Evolutionary conservation across 305 asterid genomes (phyloP), one percentile per base, ranked within the genome.

Genomic region (Fraxinus latifolia): DNA sequence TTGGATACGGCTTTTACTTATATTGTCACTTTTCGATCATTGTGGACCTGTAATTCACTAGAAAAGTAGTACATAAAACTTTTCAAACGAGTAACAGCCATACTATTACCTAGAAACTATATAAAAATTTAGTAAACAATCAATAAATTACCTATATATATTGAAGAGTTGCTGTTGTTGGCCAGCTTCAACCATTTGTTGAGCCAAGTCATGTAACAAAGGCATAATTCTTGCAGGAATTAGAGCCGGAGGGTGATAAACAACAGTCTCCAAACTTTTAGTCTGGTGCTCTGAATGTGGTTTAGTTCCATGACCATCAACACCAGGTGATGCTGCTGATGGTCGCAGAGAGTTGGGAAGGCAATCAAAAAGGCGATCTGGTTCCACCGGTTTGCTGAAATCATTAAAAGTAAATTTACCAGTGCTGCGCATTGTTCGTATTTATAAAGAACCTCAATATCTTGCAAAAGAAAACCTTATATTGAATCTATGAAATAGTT

Each of bases 351-450:
- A 88, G 83, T 85, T 90, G 50, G 99, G 99, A 7, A 94, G 93
- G 90, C 97, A 90, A 83, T 94, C 99, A 42, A 92, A 90, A 76
- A 96, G 93, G 74, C 91, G 92, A 88, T 96, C 99, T 77, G 98
- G 95, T 88, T 96, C 99, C 27, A 96, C 88, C 65, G 98, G 97
- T 85, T 94, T 96, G 92, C 99, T 96, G 96, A 82, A 83, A 83
- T 84, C 23, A 44, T 21, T n/a, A 60, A 73, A 79, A 76, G 79
- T 72, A 83, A 72, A 83, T 70, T 42, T 50, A 77, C 77, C 60
- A 71, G 50, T 17, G 44, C 50, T 79, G 36, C 17, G 23, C 29
- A 17, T 8, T 15, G 55, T 1, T 62, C 81, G 19, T 36, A 73
- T 27, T 62, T 19, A 65, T 33, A 65, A 15, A 27, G 25, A 68